A percentile compares a stretch with the other conserved stretches of the same genome.
Evolutionary conservation across 768 basidiomycete genomes (phyloP).

Genomic region (Chalciporus pseudorubinellus): DNA sequence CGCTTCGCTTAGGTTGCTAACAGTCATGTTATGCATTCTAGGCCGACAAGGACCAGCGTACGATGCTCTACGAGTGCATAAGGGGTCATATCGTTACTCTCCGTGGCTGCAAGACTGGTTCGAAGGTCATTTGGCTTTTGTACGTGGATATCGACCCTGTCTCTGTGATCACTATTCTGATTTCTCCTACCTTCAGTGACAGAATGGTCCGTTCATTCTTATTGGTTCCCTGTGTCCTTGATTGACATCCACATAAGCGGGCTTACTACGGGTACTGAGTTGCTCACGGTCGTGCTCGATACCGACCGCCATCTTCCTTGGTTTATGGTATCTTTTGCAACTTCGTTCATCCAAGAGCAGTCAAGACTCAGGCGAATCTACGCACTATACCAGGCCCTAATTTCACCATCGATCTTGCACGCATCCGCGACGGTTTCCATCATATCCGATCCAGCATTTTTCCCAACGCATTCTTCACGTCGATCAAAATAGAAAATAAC

Average conservation of each 20-base stretch:
- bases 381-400: conserved; percentile 20
- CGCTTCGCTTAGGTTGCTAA: not conserved
- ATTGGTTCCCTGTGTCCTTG: conserved; percentile 4
- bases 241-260: conserved; percentile 39
- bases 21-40: conserved; percentile 27
- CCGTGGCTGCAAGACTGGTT: conserved; percentile 89
- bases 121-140: conserved; percentile 91
- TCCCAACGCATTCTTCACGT: conserved; percentile 22
- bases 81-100: conserved; percentile 85
- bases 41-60: conserved; percentile 87
- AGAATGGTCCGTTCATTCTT: conserved; percentile 46
- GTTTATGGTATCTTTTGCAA: conserved; percentile 28
- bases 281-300: conserved; percentile 10
- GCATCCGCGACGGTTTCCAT: conserved; percentile 12
- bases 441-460: conserved; percentile 28
- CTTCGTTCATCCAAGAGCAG: conserved; percentile 24
- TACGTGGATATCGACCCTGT: conserved; percentile 24
- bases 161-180: conserved; percentile 3
- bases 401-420: conserved; percentile 33
- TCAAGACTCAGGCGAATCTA: conserved; percentile 28
- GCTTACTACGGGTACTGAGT: conserved; percentile 61
- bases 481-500: conserved; percentile 26
- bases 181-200: conserved; percentile 39
- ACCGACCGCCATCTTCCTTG: conserved; percentile 23
- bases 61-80: conserved; percentile 80